phyloP scores from a whole-genome alignment of 768 basidiomycete species.

The Pulveroboletus sp. region DNA sequence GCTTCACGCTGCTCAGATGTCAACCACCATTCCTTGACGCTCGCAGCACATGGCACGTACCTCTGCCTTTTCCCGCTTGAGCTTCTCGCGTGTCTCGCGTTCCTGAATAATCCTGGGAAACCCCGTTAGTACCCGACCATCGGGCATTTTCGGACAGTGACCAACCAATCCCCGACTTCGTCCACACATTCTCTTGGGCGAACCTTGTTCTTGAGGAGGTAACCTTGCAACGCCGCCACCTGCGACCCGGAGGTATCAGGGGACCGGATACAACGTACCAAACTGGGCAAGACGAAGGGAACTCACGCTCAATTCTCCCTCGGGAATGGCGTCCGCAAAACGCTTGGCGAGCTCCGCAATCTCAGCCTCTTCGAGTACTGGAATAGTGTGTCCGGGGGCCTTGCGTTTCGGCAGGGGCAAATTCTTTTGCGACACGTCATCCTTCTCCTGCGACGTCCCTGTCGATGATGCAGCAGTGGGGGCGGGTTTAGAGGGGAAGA shows the following conservation, averaged over 20 bases:
- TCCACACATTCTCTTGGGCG: conserved; percentile 84
- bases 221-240: conserved; percentile 85
- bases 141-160: conserved; percentile 8
- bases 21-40: not conserved
- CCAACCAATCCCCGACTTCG: conserved; percentile 71
- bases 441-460: conserved; percentile 15
- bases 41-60: conserved; percentile 25
- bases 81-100: conserved; percentile 78
- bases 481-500: conserved; percentile 69
- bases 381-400: conserved; percentile 52
- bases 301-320: conserved; percentile 83
- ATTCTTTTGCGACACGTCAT: conserved; percentile 62
- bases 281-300: not conserved
- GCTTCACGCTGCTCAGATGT: conserved; percentile 61
- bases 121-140: not conserved
- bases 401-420: conserved; percentile 68
- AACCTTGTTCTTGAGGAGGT: conserved; percentile 86
- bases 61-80: conserved; percentile 77
- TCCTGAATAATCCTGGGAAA: conserved; percentile 59
- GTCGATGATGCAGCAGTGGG: conserved; percentile 9
- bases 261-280: not conserved
- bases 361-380: conserved; percentile 72
- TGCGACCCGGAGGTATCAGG: conserved; percentile 24
- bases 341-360: conserved; percentile 75
- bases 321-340: conserved; percentile 81